Percentiles rank a stretch among this genome's conserved stretches.
Evolutionary conservation across 2,329 filamentous ascomycete genomes (phyloP).

Genomic region (Phoma sp.): DNA sequence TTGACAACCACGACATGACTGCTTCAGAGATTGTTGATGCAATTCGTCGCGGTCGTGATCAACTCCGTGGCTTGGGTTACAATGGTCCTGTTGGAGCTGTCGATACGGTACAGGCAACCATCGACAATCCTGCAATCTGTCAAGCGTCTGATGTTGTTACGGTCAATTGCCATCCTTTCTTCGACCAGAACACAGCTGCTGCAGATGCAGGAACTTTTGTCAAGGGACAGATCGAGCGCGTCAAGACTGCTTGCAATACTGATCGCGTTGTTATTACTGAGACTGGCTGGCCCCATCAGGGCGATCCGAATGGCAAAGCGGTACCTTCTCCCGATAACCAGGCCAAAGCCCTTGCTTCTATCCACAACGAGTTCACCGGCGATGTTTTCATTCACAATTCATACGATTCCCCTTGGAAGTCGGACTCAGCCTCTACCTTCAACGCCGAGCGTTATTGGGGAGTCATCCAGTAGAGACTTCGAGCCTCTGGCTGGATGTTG

Average conservation of each 20-base stretch:
- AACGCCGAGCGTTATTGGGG: slow-evolving; percentile 81
- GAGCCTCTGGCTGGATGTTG: not conserved
- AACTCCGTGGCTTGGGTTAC: slow-evolving; percentile 69
- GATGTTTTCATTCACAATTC: slow-evolving; percentile 77
- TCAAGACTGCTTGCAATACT: slow-evolving; percentile 55
- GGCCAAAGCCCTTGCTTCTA: slow-evolving; percentile 66
- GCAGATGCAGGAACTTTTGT: slow-evolving; percentile 72
- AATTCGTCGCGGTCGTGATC: slow-evolving; percentile 62
- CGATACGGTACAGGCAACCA: slow-evolving; percentile 76
- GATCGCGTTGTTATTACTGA: slow-evolving; percentile 78
- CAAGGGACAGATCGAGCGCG: slow-evolving; percentile 57
- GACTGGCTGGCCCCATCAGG: slow-evolving; percentile 81
- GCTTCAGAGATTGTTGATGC: slow-evolving; percentile 63
- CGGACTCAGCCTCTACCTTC: slow-evolving; percentile 65
- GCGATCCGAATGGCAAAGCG: slow-evolving; percentile 69
- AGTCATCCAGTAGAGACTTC: slow-evolving; percentile 24
- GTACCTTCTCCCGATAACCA: slow-evolving; percentile 73
- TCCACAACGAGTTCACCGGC: slow-evolving; percentile 64
- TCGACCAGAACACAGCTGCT: slow-evolving; percentile 68
- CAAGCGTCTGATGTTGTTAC: slow-evolving; percentile 77
- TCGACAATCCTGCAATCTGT: slow-evolving; percentile 72
- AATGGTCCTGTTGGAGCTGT: slow-evolving; percentile 76
- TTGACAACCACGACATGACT: slow-evolving; percentile 61
- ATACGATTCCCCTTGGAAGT: slow-evolving; percentile 83
- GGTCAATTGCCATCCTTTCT: slow-evolving; percentile 84